Base-by-base conservation (phyloP, 2,329 filamentous ascomycete genomes). In the Teratosphaeriaceae sp. region DNA sequence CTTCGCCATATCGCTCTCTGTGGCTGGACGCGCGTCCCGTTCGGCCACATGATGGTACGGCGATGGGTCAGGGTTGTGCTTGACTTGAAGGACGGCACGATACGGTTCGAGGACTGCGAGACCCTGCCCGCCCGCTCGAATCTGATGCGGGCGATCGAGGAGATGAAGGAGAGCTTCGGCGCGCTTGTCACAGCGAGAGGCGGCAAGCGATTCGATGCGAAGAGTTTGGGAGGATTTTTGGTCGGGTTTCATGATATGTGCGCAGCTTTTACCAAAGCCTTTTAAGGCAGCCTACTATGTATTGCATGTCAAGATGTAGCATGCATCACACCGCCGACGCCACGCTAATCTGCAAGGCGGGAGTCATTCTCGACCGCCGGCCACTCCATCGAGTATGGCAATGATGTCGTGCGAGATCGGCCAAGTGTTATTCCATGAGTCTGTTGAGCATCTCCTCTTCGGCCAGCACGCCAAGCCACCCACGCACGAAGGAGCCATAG, bases 391-490 rank as follows among this genome's bases (percentile, higher is more conserved):
- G n/a, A n/a, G n/a, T n/a, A n/a, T n/a, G n/a, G n/a, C n/a, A n/a
- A n/a, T n/a, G n/a, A n/a, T n/a, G n/a, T n/a, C n/a, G n/a, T n/a
- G n/a, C n/a, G n/a, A n/a, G n/a, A n/a, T n/a, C n/a, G n/a, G n/a
- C n/a, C n/a, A n/a, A n/a, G n/a, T n/a, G n/a, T n/a, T n/a, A n/a
- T n/a, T 38, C 35, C 7, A 23, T 40, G 22, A 61, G 34, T n/a
- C 48, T 43, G 38, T 59, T 59, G 43, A 92, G 61, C 2, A 78
- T 65, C 1, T 78, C 79, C 54, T 82, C 81, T 46, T 80, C 78
- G 1, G 83, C 83, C 44, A 94, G 71, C 48, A 76, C 77, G 50
- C 75, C 74, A 34, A 89, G 64, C 80, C 85, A 90, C 27, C 65
- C 69, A 53, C 85, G 79, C 18, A 90, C 72, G 1, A 80, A 77